phyloP scores from a whole-genome alignment of 2,329 filamentous ascomycete species.

The Fusarium pseudocircinatum region DNA sequence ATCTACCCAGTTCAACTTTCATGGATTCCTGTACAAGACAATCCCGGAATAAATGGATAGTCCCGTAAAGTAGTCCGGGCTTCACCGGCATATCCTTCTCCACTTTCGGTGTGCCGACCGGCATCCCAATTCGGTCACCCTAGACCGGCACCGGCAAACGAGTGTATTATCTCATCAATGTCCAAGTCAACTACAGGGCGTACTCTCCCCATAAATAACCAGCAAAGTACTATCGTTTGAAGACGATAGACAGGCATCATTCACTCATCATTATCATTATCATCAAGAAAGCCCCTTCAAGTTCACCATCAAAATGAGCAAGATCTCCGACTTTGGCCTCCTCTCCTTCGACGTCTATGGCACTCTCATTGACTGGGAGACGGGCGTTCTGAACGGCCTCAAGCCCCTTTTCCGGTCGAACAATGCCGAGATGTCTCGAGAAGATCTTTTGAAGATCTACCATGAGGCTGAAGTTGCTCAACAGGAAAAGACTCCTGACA shows the following conservation, averaged over 20 bases:
- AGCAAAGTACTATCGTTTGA: background rate
- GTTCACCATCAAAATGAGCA: conserved; percentile 22
- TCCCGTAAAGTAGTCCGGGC: background rate
- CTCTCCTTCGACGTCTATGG: conserved; percentile 84
- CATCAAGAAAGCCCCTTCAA: background rate
- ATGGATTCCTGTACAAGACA: background rate
- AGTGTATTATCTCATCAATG: conserved; percentile 2
- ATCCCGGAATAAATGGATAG: background rate
- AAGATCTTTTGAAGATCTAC: conserved; percentile 53
- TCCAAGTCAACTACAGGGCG: conserved; percentile 28
- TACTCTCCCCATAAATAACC: conserved; percentile 3
- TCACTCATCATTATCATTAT: background rate
- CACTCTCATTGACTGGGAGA: conserved; percentile 83
- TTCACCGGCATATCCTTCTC: conserved; percentile 1
- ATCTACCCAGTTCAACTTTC: background rate
- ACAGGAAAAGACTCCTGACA: conserved; percentile 63
- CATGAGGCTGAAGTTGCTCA: conserved; percentile 59
- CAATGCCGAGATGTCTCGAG: conserved; percentile 44
- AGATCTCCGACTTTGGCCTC: conserved; percentile 45
- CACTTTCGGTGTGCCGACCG: conserved; percentile 24
- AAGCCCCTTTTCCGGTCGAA: conserved; percentile 55
- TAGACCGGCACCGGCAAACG: conserved; percentile 13
- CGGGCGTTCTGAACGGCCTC: conserved; percentile 67
- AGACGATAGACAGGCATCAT: background rate
- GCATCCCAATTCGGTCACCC: conserved; percentile 13